A percentile compares a stretch with the other conserved stretches of the same genome.
Conservation (phyloP, 257 asterid species). For the Echites panduratus region DNA sequence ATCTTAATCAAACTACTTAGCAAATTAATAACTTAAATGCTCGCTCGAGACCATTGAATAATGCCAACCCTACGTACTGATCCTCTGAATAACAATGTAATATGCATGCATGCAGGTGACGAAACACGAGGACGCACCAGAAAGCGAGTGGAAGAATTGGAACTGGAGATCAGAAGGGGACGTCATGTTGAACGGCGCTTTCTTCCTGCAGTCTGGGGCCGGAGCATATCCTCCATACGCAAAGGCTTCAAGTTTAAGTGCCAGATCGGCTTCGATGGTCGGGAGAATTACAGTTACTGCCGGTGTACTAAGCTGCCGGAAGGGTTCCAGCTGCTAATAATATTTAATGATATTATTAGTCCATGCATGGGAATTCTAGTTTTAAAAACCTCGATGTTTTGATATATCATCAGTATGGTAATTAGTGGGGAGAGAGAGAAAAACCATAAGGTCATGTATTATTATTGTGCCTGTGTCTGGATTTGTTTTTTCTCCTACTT, state of each 20-base stretch:
- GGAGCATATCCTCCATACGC: conserved; percentile 53
- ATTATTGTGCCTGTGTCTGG: not conserved
- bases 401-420: not conserved
- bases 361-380: not conserved
- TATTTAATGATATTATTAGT: not conserved
- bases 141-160: conserved; percentile 73
- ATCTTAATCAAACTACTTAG: not conserved
- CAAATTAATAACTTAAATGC: too few relatives aligned
- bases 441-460: not conserved
- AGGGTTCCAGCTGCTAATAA: conserved; percentile 50
- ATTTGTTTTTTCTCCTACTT: not conserved
- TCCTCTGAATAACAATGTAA: too few relatives aligned
- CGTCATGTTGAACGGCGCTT: conserved; percentile 79
- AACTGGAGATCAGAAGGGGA: conserved; percentile 91
- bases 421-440: too few relatives aligned
- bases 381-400: not conserved
- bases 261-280: conserved; percentile 63
- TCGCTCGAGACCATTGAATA: too few relatives aligned
- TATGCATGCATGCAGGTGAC: conserved; percentile 46
- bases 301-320: conserved; percentile 57
- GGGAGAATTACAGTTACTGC: conserved; percentile 52
- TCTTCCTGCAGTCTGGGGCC: conserved; percentile 58
- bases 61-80: not conserved
- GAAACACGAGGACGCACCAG: conserved; percentile 84
- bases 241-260: conserved; percentile 75